A percentile compares a stretch with the other conserved stretches of the same genome.
Evolutionary conservation across 2,329 filamentous ascomycete species (phyloP).

Genomic region (Microdochium paspali): DNA sequence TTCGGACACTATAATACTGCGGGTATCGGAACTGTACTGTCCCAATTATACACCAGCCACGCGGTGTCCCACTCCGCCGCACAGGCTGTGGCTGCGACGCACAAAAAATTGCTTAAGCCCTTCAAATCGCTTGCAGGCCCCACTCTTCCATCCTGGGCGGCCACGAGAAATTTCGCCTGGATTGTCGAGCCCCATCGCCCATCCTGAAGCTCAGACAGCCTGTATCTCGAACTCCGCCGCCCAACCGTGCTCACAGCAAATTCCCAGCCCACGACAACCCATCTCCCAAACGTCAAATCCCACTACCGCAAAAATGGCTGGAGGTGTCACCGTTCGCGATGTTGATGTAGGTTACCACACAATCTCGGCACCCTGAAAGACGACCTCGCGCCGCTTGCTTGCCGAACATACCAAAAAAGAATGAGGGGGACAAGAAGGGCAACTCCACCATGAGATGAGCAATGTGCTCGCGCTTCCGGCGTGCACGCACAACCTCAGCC

Average conservation of each 20-base stretch:
- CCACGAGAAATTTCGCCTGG: constrained; percentile 1
- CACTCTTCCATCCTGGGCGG: background rate
- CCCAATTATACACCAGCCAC: too few species aligned
- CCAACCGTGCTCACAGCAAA: background rate
- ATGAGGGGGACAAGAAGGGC: background rate
- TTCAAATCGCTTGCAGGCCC: background rate
- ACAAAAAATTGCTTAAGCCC: background rate
- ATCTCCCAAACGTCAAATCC: constrained; percentile 7
- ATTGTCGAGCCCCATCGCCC: background rate
- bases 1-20: too few species aligned
- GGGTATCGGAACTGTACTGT: too few species aligned
- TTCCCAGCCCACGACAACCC: background rate
- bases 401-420: background rate
- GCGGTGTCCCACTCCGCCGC: background rate
- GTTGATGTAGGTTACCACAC: constrained; percentile 60
- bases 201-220: background rate
- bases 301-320: constrained; percentile 62
- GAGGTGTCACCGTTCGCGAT: constrained; percentile 75
- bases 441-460: background rate
- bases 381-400: constrained; percentile 1
- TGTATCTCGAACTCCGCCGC: background rate
- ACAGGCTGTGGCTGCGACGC: background rate
- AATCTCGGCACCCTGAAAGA: constrained; percentile 11
- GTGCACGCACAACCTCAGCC: background rate
- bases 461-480: background rate